Evolutionary conservation across 768 basidiomycete species (phyloP), one percentile per base, ranked within the genome.

Genomic region (Lactarius tabidus): DNA sequence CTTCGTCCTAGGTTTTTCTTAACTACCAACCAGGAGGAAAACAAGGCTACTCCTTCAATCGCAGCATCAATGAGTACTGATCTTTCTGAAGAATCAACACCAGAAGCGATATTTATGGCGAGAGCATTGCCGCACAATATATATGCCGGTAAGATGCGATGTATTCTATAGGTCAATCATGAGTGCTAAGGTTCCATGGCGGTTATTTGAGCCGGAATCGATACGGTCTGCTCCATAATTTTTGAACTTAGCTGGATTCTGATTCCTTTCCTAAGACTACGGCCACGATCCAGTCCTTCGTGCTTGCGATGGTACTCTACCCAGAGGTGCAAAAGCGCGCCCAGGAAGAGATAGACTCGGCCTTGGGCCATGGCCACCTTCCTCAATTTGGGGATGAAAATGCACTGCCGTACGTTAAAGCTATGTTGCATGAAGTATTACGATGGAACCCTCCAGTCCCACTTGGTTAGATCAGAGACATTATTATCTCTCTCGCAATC

Each of bases 281-380:
- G 12, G 69, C 71, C 5, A 57, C 62, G 1, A 36, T 71, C n/a
- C 55, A 57, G 9, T 60, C 67, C 3, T 76, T 77, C 60, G 31
- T 77, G 18, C 64, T 76, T 3, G 73, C 71, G 18, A 74, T 77
- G 74, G 68, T 71, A 9, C 64, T 74, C 17, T 63, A 75, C 57
- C 77, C 76, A 0, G 66, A 73, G 6, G 66, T 66, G 6, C 76
- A 75, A 55, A 60, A 20, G 38, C 64, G 70, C 54, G 75, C 73
- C 5, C 76, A 74, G 59, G 71, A 62, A 55, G 77, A 76, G 64
- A 67, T 77, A 2, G 75, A 77, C 66, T 59, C 59, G 1, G 62
- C 61, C 4, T 33, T 64, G 29, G 62, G 59, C 41, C 58, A 53
- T 8, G 62, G 31, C 23, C 51, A 56, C 59, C 55, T 64, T n/a